Base-by-base conservation (phyloP, 2,329 filamentous ascomycete genomes). In the Furcasterigmium sp. region DNA sequence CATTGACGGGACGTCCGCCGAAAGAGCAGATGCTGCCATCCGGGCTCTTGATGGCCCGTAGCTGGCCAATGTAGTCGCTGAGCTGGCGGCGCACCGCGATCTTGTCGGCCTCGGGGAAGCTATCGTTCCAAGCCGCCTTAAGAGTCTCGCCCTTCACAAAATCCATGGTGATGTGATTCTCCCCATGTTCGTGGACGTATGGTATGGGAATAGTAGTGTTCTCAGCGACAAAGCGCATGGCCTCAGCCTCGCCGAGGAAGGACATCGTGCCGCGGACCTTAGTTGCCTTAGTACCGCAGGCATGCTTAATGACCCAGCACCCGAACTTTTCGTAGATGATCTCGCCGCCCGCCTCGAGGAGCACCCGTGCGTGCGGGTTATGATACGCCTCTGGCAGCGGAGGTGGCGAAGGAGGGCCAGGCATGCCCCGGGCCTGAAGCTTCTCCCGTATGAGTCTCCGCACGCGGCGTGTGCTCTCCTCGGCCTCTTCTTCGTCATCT, bases 191-290 rank as follows among this genome's bases (percentile, higher is more conserved):
- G 47, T 68, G 58, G 2, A 73, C 57, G 18, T 62, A 59, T 2
- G 71, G 70, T 1, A 73, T 65, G 5, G 68, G 69, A 20, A 74
- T 60, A 3, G 56, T 57, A 4, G 69, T 74, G 39, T 69, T 56
- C 13, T 56, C 37, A 5, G 61, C 56, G 38, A 74, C 47, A 38
- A 63, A 70, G 19, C 57, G 49, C 57, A 74, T 67, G 3, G 67
- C 55, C 32, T 54, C 53, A 23, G 61, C 68, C 53, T 72, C 65
- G 3, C 21, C 26, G 15, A 48, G 44, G 19, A 56, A 51, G 14
- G 47, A 41, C 5, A 7, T 7, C 23, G 7, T 26, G 23, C 11
- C 23, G 23, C 23, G 23, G 23, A 26, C 23, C 23, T 26, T 26
- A 11, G 23, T 26, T 11, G 11, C 23, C 23, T 26, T 26, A 7